Base-by-base conservation (phyloP, 179 eudicot genomes). In the Corrigiola litoralis region DNA sequence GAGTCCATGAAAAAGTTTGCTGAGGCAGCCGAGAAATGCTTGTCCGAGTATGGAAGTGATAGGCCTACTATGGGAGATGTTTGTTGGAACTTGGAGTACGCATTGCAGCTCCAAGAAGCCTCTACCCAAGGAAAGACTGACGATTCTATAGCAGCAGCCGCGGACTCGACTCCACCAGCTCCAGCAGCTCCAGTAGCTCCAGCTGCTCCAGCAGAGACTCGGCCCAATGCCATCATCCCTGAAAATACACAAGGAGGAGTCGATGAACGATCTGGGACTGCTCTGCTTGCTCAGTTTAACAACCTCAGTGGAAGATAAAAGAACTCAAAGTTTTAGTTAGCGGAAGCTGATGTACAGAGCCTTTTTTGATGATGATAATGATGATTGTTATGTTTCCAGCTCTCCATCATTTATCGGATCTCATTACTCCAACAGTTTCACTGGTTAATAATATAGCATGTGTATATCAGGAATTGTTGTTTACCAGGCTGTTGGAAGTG, bases 21-120 rank as follows among this genome's bases (percentile, higher is more conserved):
- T 0, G 99, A 94, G 75, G 94, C 97, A 4, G 95, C 97, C 0
- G 99, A 94, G 74, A 94, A 94, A 61, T 94, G 99, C 49, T 72
- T 94, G 74, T 72, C 96, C 0, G 97, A 94, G 36, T 90, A 94
- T 31, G 99, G 99, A 1, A 75, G 84, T 29, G 99, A 94, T 23
- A 77, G 99, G 76, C 99, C 99, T 20, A 75, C 89, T 0, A 94
- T 94, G 97, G 99, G 99, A 3, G 99, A 94, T 61, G 91, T 94
- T 20, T 58, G 87, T 25, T 94, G 99, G 99, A 94, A 94, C 55
- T 69, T 94, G 51, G 99, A 94, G 77, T 82, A 87, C 27, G 90
- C 99, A 2, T 58, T 90, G 66, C 97, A 90, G 61, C 65, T 94
- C 12, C 99, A 94, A 45, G 97, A 94, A 63, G 81, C 87, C 4